These are phyloP conservation scores for Ustilago lituana DNA, from an alignment of 1,284 basidiomycete genomes.

Conservation along the genomic window DNA sequence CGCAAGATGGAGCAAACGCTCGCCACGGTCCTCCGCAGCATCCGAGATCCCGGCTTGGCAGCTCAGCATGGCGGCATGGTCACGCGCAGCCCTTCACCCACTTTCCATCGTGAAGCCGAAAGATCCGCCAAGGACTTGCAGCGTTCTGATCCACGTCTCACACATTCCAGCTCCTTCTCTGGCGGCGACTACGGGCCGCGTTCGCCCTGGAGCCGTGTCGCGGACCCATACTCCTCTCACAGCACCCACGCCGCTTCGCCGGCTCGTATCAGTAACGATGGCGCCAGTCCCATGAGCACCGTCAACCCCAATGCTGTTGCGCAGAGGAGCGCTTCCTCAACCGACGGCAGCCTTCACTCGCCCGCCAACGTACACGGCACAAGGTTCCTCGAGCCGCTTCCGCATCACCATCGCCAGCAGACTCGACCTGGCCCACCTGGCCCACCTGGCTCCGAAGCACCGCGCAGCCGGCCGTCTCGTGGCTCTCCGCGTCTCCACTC, in stretches of 20 bases:
- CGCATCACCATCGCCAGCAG: constrained; percentile 39
- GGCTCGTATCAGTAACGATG: constrained; percentile 24
- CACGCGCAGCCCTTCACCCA: constrained; percentile 43
- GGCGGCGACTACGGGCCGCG: constrained; percentile 23
- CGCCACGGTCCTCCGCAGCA: constrained; percentile 58
- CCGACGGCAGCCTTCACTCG: constrained; percentile 30
- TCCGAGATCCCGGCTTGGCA: constrained; percentile 54
- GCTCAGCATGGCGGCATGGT: constrained; percentile 52
- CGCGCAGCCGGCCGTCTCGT: constrained; percentile 30
- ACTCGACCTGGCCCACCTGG: constrained; percentile 10
- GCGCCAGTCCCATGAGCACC: constrained; percentile 39
- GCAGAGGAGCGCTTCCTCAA: constrained; percentile 39
- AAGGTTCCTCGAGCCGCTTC: constrained; percentile 47
- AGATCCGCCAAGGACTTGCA: constrained; percentile 3
- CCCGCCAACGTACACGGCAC: constrained; percentile 35
- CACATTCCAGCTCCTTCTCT: constrained; percentile 33
- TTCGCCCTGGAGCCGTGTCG: constrained; percentile 32
- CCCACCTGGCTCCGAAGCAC: constrained; percentile 13
- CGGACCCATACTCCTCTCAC: constrained; percentile 26
- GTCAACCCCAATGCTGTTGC: constrained; percentile 48
- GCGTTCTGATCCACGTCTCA: constrained; percentile 30
- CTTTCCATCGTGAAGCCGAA: constrained; percentile 10
- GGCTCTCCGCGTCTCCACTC: constrained; percentile 51
- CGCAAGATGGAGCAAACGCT: constrained; percentile 66
- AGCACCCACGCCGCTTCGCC: constrained; percentile 21